Conservation (phyloP, 768 basidiomycete genomes). For the Leccinum variicolor region DNA sequence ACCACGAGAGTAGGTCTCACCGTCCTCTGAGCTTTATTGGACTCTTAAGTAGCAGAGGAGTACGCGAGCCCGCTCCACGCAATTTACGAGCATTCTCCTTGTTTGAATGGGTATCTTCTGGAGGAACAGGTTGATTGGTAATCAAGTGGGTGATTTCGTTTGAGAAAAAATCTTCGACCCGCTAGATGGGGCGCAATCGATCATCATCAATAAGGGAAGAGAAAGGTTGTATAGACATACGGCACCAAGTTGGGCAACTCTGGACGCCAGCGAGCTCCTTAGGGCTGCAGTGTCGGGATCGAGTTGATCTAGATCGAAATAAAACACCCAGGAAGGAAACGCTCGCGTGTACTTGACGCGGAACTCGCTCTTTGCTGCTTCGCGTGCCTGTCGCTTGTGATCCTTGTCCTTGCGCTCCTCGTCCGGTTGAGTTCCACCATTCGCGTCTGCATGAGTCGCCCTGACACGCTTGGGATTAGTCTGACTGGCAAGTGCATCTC, state of each 20-base stretch:
- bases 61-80: constrained; percentile 23
- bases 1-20: constrained; percentile 37
- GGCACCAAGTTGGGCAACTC: constrained; percentile 67
- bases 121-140: constrained; percentile 50
- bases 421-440: constrained; percentile 26
- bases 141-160: constrained; percentile 85
- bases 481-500: constrained; percentile 27
- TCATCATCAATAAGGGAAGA: background rate
- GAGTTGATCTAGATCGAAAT: constrained; percentile 67
- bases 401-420: constrained; percentile 44
- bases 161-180: constrained; percentile 86
- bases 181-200: constrained; percentile 41
- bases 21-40: constrained; percentile 60
- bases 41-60: constrained; percentile 47
- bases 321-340: constrained; percentile 82
- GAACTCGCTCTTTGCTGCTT: constrained; percentile 66
- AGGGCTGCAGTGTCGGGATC: constrained; percentile 34
- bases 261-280: constrained; percentile 44
- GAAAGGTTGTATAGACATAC: constrained; percentile 47
- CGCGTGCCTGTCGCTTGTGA: constrained; percentile 47
- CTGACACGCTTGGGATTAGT: constrained; percentile 44
- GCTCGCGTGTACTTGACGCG: constrained; percentile 79
- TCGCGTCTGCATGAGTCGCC: constrained; percentile 26
- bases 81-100: constrained; percentile 63
- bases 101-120: constrained; percentile 39